Evolutionary conservation across 2,329 filamentous ascomycete species (phyloP), one percentile per base, ranked within the genome.

Genomic region (Scopulariopsis brevicaulis): DNA sequence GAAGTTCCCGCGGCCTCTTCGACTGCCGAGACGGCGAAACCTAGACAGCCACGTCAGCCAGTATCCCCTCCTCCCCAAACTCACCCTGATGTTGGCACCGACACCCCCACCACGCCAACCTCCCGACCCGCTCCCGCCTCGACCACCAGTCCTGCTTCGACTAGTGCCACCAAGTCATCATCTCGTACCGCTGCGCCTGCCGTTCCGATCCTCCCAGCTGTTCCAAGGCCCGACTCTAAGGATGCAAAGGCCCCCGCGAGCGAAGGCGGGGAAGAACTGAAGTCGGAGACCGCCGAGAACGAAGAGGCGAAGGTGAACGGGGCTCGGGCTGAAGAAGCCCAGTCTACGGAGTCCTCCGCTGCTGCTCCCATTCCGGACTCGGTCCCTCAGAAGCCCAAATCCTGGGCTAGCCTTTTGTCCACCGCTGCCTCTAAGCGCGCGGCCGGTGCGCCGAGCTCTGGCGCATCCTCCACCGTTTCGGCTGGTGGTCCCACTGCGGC

Each of bases 191-290:
- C 55, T 24, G 43, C 25, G 22, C 55, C 74, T 12, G 74, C 74
- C 1, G 62, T 76, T 50, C 77, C 78, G 3, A 69, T 77, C n/a
- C 60, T 81, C 24, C 78, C 79, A 8, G 72, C 68, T 37, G 63
- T 78, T 10, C 76, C 77, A 7, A 79, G 76, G 65, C 62, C 61
- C 25, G 61, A 60, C 11, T 65, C 65, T 34, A 72, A 69, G 61
- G 55, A 63, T 10, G 53, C 60, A 28, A 69, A 67, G 56, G 59
- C 58, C 14, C 48, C 46, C 10, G 15, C 55, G n/a, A 53, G 55
- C 25, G 55, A 40, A 12, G 48, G 12, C 11, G 48, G 55, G 22
- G 55, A 57, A 25, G 48, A 53, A 2, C 10, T 15, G 24, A 46
- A 56, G 25, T n/a, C 55, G 14, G 24, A 51, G 20, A 20, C 24